Base-by-base conservation (phyloP, 371 early-diverging fungal genomes). In the Lichtheimia ramosa region DNA sequence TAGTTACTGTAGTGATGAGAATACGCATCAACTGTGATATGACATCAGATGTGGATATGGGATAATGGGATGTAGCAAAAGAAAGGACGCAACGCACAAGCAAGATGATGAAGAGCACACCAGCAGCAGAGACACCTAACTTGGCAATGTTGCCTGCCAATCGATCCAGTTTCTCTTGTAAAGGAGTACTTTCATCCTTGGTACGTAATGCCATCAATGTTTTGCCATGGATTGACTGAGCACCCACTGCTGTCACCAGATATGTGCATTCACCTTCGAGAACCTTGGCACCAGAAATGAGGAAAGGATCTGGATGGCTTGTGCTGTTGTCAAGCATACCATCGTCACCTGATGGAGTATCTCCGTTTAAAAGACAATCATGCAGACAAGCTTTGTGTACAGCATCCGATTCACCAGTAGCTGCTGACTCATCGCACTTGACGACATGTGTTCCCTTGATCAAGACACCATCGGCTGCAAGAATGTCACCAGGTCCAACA, bases 401-500 rank as follows among this genome's bases (percentile, higher is more conserved):
- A 0, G 89, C 83, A 55, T 94, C 90, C 0, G 93, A 88, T 80
- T 97, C 97, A 50, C 97, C 97, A 1, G 96, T 96, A 6, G 94
- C 89, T 24, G 92, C 86, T 5, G 90, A 89, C 67, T 97, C 97
- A 69, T 97, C 97, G 70, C 91, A 91, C 25, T 77, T 84, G 5
- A 34, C 34, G 40, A 96, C 69, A 70, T 92, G 89, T 62, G 89
- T 89, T n/a, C 94, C 94, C 43, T 78, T 74, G 42, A 95, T 75
- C 58, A 89, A 84, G 43, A 97, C 75, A 56, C 95, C 94, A 71
- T 98, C 98, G 13, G 90, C 96, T 1, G 90, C 79, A 39, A 97
- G 74, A 51, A 96, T 88, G 66, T 97, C 97, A 28, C 98, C 98
- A 7, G 96, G 92, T 64, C 96, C 94, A 25, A 98, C 73, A 27